Percentiles rank a stretch among this genome's conserved stretches.
These are phyloP conservation scores for Hymenoscyphus fructigenus DNA, from an alignment of 2,329 filamentous ascomycete species.

Conservation along the genomic window DNA sequence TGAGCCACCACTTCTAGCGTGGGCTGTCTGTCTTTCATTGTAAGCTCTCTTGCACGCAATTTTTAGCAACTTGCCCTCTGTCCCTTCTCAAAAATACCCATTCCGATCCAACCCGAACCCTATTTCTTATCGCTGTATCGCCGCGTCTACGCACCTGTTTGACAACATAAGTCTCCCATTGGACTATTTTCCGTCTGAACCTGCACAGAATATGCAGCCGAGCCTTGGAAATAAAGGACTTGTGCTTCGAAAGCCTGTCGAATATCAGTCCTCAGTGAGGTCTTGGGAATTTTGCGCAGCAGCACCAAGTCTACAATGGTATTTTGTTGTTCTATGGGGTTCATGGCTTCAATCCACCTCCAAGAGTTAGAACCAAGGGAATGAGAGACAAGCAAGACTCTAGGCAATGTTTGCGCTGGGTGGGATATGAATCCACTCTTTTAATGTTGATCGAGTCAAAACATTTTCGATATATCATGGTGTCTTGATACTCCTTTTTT, in stretches of 20 bases:
- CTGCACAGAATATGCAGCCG: neutral
- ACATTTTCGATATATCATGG: neutral
- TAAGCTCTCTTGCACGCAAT: neutral
- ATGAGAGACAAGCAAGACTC: neutral
- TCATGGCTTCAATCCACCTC: neutral
- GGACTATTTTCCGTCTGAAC: neutral
- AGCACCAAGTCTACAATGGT: neutral
- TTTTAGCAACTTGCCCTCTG: neutral
- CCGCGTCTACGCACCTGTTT: neutral
- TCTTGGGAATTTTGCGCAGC: conserved; percentile 1
- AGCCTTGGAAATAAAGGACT: neutral
- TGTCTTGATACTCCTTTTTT: neutral
- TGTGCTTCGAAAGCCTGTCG: neutral
- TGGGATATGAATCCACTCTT: neutral
- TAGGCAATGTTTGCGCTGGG: neutral
- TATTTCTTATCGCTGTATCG: neutral
- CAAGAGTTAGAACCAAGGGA: conserved; percentile 1
- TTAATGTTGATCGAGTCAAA: neutral
- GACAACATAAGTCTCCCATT: neutral
- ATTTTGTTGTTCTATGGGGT: neutral
- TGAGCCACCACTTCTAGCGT: neutral
- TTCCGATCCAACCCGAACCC: neutral
- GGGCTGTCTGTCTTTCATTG: neutral
- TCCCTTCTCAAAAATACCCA: neutral
- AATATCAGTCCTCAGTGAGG: neutral